Percentiles rank a stretch among this genome's conserved stretches.
phyloP scores from a whole-genome alignment of 2,329 filamentous ascomycete genomes.

The Fusarium sp. region DNA sequence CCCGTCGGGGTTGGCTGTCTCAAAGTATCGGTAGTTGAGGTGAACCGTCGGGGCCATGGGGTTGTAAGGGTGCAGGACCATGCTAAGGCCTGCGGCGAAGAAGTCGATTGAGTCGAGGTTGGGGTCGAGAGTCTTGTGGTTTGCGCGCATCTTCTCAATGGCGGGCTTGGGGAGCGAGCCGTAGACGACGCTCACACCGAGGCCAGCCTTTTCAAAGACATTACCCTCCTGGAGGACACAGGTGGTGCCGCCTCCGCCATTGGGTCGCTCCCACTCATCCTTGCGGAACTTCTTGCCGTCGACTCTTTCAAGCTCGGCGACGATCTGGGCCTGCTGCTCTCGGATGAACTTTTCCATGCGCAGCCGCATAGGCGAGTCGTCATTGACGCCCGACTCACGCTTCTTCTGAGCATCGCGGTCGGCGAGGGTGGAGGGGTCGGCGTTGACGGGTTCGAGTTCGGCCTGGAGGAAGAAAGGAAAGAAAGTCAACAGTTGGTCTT shows the following conservation, averaged over 20 bases:
- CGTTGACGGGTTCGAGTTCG: conserved; percentile 55
- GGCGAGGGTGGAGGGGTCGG: conserved; percentile 78
- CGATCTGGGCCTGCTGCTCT: conserved; percentile 88
- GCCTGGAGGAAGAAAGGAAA: conserved; percentile 49
- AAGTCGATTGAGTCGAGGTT: conserved; percentile 88
- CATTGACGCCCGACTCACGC: conserved; percentile 73
- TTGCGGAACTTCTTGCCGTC: conserved; percentile 84
- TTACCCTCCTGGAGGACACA: conserved; percentile 96
- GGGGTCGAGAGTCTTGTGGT: conserved; percentile 89
- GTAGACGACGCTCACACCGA: conserved; percentile 95
- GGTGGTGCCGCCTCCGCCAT: conserved; percentile 92
- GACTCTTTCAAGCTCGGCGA: conserved; percentile 81
- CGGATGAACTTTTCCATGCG: conserved; percentile 98
- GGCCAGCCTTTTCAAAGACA: conserved; percentile 96
- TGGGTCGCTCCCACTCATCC: conserved; percentile 87
- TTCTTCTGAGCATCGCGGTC: conserved; percentile 86
- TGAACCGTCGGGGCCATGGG: conserved; percentile 98
- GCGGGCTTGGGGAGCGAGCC: conserved; percentile 87
- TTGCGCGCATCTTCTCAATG: conserved; percentile 91
- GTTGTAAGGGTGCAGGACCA: conserved; percentile 93
- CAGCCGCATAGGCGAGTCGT: conserved; percentile 91
- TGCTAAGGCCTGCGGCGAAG: conserved; percentile 91
- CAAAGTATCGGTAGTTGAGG: conserved; percentile 98
- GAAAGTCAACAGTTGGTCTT: conserved; percentile 29
- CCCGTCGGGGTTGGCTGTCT: conserved; percentile 87